Evolutionary conservation across 75 land plant species (phyloP), one percentile per base, ranked within the genome.

Genomic region (Ceratopteris richardii): DNA sequence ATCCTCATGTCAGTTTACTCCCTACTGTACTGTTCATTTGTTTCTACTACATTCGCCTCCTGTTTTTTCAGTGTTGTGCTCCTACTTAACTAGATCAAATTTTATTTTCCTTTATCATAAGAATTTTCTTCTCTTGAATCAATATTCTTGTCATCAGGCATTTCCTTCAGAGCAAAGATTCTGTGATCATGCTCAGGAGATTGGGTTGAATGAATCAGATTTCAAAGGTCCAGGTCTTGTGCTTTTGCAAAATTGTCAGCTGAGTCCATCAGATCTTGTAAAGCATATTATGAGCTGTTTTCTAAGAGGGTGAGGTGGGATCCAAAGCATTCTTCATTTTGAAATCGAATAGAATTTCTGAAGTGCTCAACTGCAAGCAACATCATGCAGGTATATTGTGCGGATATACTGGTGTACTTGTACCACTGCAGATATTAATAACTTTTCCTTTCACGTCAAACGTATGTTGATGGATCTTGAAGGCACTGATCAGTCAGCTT

Each of bases 141-240:
- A 3, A 7, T 50, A 12, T 50, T 23, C 24, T 21, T 20, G 51
- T 50, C 11, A 21, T 22, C 62, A 65, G 67, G 67, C 67, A 14
- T 57, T 65, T 20, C 67, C 67, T 7, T 27, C 22, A 28, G 46
- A 40, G 39, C 61, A 57, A 57, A 39, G 41, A 9, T 57, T 56
- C 28, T 65, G 67, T 65, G 61, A 56, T 17, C 1, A 22, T 65
- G 67, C 67, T 27, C 24, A 58, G 64, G 67, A 65, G 43, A 39
- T 65, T 59, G 67, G 67, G 17, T 39, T n/a, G 14, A 36, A n/a
- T 10, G 31, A 59, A 40, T 65, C 67, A 39, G 67, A 58, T 24
- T 57, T 58, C 44, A 57, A 43, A 41, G 67, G 67, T 12, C 63
- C 67, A 40, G 61, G 67, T 18, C 40, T 65, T 31, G 67, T 65